A percentile compares a stretch with the other conserved stretches of the same genome.
These are phyloP conservation scores for Sporisorium reilianum DNA, from an alignment of 1,284 basidiomycete species.

Conservation along the genomic window DNA sequence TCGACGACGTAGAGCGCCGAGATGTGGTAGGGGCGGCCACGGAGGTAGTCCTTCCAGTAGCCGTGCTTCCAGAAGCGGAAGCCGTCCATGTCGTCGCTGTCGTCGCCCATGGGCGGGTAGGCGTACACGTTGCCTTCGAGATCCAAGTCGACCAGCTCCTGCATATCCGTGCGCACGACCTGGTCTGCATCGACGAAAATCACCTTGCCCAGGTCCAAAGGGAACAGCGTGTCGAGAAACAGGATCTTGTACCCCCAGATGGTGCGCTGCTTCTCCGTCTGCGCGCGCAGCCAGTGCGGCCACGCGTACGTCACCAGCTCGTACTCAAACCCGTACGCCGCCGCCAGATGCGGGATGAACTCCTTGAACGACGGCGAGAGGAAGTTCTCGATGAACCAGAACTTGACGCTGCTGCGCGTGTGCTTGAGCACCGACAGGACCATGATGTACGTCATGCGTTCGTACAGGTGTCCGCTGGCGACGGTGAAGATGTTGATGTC, in stretches of 20 bases:
- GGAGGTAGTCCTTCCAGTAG: conserved; percentile 65
- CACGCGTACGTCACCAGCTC: conserved; percentile 98
- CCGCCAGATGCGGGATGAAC: conserved; percentile 91
- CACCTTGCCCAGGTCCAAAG: conserved; percentile 96
- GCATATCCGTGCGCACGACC: conserved; percentile 93
- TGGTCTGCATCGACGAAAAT: conserved; percentile 92
- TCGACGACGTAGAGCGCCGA: conserved; percentile 92
- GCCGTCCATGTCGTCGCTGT: conserved; percentile 90
- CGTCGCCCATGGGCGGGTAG: conserved; percentile 97
- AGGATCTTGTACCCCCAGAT: conserved; percentile 99
- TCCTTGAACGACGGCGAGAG: conserved; percentile 96
- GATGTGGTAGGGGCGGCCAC: conserved; percentile 58
- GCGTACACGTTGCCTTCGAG: conserved; percentile 77
- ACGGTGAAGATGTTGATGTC: conserved; percentile 99
- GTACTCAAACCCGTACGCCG: conserved; percentile 92
- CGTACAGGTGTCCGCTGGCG: conserved; percentile 93
- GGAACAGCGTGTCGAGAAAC: conserved; percentile 97
- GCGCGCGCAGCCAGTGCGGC: conserved; percentile 95
- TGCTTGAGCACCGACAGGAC: conserved; percentile 93
- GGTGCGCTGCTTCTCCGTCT: conserved; percentile 95
- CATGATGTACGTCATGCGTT: conserved; percentile 98
- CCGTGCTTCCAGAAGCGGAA: conserved; percentile 97
- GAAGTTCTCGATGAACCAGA: conserved; percentile 99
- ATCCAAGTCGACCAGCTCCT: conserved; percentile 90
- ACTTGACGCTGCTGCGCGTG: conserved; percentile 92